Evolutionary conservation across 2,329 filamentous ascomycete genomes (phyloP).

Genomic region (Botrytis squamosa): DNA sequence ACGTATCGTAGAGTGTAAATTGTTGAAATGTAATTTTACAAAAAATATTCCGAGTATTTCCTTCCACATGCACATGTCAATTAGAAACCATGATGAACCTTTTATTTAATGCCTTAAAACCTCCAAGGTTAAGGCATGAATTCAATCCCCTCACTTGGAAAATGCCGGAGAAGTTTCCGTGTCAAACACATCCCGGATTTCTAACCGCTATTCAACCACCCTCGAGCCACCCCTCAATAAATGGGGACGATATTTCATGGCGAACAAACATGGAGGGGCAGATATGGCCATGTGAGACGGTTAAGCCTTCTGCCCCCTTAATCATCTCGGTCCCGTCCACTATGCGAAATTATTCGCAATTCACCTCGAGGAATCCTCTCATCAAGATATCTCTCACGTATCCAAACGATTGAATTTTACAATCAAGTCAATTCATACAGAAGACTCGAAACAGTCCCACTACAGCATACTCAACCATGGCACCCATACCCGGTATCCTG

Average conservation of each 20-base stretch:
- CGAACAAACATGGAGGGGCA: conserved; percentile 18
- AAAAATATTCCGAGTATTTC: background rate
- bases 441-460: background rate
- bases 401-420: background rate
- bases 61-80: background rate
- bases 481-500: conserved; percentile 61
- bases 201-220: conserved; percentile 1
- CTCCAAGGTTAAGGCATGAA: background rate
- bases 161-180: conserved; percentile 12
- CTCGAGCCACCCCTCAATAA: background rate
- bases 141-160: background rate
- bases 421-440: background rate
- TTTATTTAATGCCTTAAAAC: background rate
- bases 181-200: conserved; percentile 1
- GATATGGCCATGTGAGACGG: conserved; percentile 6
- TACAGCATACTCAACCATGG: conserved; percentile 11
- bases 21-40: background rate
- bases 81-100: background rate
- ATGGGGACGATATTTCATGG: background rate
- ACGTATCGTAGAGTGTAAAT: background rate
- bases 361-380: background rate
- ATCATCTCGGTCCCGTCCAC: background rate
- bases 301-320: conserved; percentile 20
- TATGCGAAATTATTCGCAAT: background rate
- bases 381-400: background rate